phyloP scores from a whole-genome alignment of 1,284 basidiomycete species.

The Puccinia polysora region DNA sequence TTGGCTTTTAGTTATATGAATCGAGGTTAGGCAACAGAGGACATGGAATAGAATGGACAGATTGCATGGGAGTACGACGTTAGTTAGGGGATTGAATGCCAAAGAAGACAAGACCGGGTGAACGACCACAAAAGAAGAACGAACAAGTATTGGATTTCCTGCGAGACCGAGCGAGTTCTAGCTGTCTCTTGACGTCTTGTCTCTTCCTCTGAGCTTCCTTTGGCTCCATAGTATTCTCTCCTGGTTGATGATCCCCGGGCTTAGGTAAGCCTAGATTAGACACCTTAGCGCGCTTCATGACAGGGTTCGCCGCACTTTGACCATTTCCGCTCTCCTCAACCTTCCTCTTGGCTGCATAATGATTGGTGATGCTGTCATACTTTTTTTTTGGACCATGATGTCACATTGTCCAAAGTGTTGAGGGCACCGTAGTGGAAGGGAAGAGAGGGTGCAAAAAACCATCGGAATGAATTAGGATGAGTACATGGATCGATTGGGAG shows the following conservation, averaged over 20 bases:
- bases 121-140: no score
- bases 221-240: background rate
- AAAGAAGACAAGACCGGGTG: no score
- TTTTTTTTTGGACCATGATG: no score
- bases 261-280: background rate
- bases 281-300: slow-evolving; percentile 9
- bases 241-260: background rate
- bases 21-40: no score
- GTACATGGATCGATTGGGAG: background rate
- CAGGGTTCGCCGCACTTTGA: background rate
- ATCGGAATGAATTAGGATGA: background rate
- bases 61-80: no score
- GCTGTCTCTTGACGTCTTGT: slow-evolving; percentile 6
- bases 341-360: slow-evolving; percentile 27
- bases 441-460: background rate
- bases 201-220: background rate
- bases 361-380: slow-evolving; percentile 17
- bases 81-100: no score
- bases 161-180: slow-evolving; percentile 16
- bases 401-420: no score
- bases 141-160: background rate
- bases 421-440: no score
- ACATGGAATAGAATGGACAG: no score
- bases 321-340: background rate
- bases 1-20: no score